phyloP scores from a whole-genome alignment of 371 early-diverging fungal genomes.

The Lichtheimia ramosa region DNA sequence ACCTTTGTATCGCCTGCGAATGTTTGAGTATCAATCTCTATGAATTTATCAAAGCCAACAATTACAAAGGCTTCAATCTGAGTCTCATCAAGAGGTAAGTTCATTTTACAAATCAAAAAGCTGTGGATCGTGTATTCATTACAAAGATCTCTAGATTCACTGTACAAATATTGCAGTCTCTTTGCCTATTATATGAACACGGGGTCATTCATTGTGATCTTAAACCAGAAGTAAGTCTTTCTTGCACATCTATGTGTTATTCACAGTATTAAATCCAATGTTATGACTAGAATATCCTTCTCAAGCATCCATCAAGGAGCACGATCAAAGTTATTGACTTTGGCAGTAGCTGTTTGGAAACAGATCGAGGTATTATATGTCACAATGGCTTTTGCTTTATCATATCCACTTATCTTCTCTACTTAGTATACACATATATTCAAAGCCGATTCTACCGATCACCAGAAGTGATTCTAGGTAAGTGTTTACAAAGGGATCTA shows the following conservation, averaged over 20 bases:
- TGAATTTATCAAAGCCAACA: slow-evolving; percentile 84
- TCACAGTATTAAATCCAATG: not conserved
- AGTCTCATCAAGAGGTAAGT: slow-evolving; percentile 58
- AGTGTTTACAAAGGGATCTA: not conserved
- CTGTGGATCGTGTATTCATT: not conserved
- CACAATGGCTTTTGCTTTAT: not conserved
- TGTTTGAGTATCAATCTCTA: slow-evolving; percentile 87
- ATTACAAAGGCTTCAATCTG: slow-evolving; percentile 77
- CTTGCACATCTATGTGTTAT: not conserved
- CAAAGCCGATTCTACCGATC: slow-evolving; percentile 51
- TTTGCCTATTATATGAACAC: slow-evolving; percentile 61
- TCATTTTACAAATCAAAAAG: not conserved
- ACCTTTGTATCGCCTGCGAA: slow-evolving; percentile 91
- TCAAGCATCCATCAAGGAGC: slow-evolving; percentile 54
- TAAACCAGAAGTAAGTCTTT: slow-evolving; percentile 73
- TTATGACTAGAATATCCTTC: slow-evolving; percentile 56
- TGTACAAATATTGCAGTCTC: slow-evolving; percentile 73
- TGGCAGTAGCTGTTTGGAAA: slow-evolving; percentile 81
- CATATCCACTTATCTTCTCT: too few relatives aligned
- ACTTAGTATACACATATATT: slow-evolving; percentile 22
- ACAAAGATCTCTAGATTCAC: slow-evolving; percentile 45
- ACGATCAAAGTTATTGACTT: slow-evolving; percentile 93
- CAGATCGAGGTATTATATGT: slow-evolving; percentile 51
- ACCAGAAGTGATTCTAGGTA: slow-evolving; percentile 94
- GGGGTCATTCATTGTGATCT: slow-evolving; percentile 90